Evolutionary conservation across 2,329 filamentous ascomycete species (phyloP).

Genomic region (Pseudophaeomoniella oleicola): DNA sequence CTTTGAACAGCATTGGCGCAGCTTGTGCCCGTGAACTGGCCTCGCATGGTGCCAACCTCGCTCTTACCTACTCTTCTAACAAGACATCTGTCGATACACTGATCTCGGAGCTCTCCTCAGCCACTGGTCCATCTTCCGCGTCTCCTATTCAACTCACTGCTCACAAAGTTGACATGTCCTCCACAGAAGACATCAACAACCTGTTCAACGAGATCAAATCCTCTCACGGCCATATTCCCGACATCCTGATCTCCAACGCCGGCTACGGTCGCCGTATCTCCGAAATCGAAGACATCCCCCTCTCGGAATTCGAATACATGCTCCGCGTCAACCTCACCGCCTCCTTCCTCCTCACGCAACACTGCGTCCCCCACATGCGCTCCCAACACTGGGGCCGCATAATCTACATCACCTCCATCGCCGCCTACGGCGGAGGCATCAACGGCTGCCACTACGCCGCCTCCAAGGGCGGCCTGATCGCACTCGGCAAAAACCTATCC

Average conservation of each 20-base stretch:
- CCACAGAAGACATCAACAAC: constrained; percentile 13
- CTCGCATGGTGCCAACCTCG: constrained; percentile 36
- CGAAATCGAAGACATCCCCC: constrained; percentile 41
- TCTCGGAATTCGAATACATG: constrained; percentile 51
- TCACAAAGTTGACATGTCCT: constrained; percentile 45
- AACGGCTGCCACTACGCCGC: constrained; percentile 43
- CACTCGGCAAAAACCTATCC: constrained; percentile 52
- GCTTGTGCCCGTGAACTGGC: constrained; percentile 44
- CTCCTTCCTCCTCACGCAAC: constrained; percentile 47
- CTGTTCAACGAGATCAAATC: constrained; percentile 36
- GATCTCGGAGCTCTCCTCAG: constrained; percentile 22
- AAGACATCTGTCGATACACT: constrained; percentile 31
- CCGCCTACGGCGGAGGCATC: constrained; percentile 47
- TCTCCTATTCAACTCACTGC: constrained; percentile 29
- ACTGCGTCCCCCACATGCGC: constrained; percentile 47
- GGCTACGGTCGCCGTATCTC: constrained; percentile 44
- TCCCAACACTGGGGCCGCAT: constrained; percentile 47
- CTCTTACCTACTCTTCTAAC: constrained; percentile 44
- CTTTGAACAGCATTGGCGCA: constrained; percentile 26
- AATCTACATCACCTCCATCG: constrained; percentile 49
- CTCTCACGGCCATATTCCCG: constrained; percentile 38
- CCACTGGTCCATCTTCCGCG: constrained; percentile 12
- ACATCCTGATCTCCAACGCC: constrained; percentile 54
- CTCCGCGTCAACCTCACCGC: constrained; percentile 48
- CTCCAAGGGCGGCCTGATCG: constrained; percentile 46